Base-by-base conservation (phyloP, 805 yeast genomes). In the Yarrowia phangngaensis region DNA sequence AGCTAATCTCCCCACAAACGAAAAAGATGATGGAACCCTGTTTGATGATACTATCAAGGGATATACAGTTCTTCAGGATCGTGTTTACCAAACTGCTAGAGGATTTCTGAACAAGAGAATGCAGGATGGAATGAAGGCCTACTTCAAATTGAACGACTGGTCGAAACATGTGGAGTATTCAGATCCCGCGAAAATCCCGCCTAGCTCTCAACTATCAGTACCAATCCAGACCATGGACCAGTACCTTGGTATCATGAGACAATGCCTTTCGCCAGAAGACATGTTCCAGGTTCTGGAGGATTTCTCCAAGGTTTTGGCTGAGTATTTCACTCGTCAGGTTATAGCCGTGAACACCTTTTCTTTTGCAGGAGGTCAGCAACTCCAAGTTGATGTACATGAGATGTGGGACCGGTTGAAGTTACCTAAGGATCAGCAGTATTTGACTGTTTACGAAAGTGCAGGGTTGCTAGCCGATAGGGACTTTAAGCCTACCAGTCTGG, bases 1-100 rank as follows among this genome's bases (percentile, higher is more conserved):
- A n/a, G 38, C 49, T 9, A 30, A 29, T 1, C 28, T 31, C 6
- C 27, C 51, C 8, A 20, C 34, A 2, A 50, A 51, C 20, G 60
- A 52, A 24, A 59, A 56, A 26, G 63, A 60, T 31, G 63, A 62
- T 31, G 60, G 65, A 9, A 69, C 76, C 3, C 67, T 73, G 36
- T 73, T 73, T 54, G 72, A 70, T 45, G 70, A 71, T 16, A 69
- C 72, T 16, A 67, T 68, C 15, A 55, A 53, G 4, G 69, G 70
- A 2, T 73, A 72, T 52, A 51, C 60, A 13, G 63, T 61, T 6
- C 53, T 73, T 17, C 53, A 62, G 27, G 47, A 51, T 2, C 58
- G 63, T 27, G 63, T 69, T 2, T 59, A 61, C 4, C 54, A 55
- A 9, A 58, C 64, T 20, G 53, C 71, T 9, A 54, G 53, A 5